Percentiles rank a stretch among this genome's conserved stretches.
Conservation (phyloP, 805 yeast genomes). For the Kodamaea lidongshanica region DNA sequence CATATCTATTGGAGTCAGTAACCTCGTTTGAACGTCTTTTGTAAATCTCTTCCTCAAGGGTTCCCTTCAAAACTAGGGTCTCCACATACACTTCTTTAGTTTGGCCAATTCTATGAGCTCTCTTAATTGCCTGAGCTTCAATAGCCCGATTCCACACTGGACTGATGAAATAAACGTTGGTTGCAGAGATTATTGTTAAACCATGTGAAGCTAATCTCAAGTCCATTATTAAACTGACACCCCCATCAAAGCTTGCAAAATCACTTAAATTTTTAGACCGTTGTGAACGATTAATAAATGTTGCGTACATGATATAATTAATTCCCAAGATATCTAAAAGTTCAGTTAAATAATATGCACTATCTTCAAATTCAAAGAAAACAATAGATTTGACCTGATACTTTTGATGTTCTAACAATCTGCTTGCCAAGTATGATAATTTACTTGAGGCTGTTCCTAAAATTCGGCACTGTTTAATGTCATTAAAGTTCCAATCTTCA, state of each 20-base stretch:
- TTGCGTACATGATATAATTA: constrained; percentile 57
- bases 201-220: constrained; percentile 65
- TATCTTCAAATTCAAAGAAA: constrained; percentile 66
- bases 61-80: constrained; percentile 54
- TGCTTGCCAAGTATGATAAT: constrained; percentile 51
- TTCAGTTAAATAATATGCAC: constrained; percentile 63
- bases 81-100: constrained; percentile 59
- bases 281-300: constrained; percentile 46
- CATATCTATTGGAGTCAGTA: constrained; percentile 26
- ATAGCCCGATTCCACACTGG: constrained; percentile 66
- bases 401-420: constrained; percentile 47
- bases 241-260: constrained; percentile 44
- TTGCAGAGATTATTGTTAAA: constrained; percentile 59
- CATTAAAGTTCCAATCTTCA: constrained; percentile 9
- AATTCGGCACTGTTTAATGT: constrained; percentile 27
- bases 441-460: constrained; percentile 64
- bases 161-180: constrained; percentile 61
- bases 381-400: constrained; percentile 49
- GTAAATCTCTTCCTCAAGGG: constrained; percentile 66
- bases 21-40: constrained; percentile 23
- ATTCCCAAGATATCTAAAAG: constrained; percentile 56
- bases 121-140: constrained; percentile 71
- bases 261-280: constrained; percentile 48
- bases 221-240: constrained; percentile 59
- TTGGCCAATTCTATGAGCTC: constrained; percentile 76